A percentile compares a stretch with the other conserved stretches of the same genome.
Evolutionary conservation across 805 yeast species (phyloP).

Genomic region (Lipomyces lipofer): DNA sequence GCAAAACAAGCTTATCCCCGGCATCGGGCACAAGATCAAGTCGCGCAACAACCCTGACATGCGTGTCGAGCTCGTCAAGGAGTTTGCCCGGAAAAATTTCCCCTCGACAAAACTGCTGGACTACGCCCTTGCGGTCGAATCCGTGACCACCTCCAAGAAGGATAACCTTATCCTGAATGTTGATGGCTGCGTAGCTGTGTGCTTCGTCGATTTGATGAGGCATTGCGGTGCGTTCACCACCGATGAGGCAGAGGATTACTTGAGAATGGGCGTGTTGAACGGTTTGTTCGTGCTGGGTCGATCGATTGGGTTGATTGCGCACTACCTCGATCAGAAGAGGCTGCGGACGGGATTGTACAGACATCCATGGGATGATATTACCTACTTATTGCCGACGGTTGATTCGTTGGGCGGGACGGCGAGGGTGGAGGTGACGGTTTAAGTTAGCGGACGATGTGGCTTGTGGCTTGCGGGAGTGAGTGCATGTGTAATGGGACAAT

Average conservation of each 20-base stretch:
- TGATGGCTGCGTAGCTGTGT: conserved; percentile 50
- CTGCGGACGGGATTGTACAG: conserved; percentile 49
- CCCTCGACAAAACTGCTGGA: conserved; percentile 46
- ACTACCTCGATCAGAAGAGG: conserved; percentile 50
- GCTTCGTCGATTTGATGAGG: conserved; percentile 48
- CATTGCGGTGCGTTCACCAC: conserved; percentile 48
- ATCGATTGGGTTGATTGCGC: conserved; percentile 50
- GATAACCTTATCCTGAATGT: conserved; percentile 49
- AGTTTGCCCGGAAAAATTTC: conserved; percentile 47
- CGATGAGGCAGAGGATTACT: conserved; percentile 49
- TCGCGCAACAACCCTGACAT: conserved; percentile 51
- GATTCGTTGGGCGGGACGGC: conserved; percentile 21
- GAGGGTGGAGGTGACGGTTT: conserved; percentile 23
- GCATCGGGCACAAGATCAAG: conserved; percentile 51
- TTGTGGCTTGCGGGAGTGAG: no score
- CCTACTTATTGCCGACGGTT: conserved; percentile 36
- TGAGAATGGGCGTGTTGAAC: conserved; percentile 49
- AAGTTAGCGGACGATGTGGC: no score
- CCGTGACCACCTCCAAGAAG: conserved; percentile 52
- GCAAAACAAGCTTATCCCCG: conserved; percentile 50
- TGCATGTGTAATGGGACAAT: no score
- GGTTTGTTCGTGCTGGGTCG: conserved; percentile 50
- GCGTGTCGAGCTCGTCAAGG: conserved; percentile 51
- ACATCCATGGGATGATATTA: conserved; percentile 52
- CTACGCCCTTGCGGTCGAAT: conserved; percentile 51